Base-by-base conservation (phyloP, 352 stramenopile species). In the Plasmopara viticola region DNA sequence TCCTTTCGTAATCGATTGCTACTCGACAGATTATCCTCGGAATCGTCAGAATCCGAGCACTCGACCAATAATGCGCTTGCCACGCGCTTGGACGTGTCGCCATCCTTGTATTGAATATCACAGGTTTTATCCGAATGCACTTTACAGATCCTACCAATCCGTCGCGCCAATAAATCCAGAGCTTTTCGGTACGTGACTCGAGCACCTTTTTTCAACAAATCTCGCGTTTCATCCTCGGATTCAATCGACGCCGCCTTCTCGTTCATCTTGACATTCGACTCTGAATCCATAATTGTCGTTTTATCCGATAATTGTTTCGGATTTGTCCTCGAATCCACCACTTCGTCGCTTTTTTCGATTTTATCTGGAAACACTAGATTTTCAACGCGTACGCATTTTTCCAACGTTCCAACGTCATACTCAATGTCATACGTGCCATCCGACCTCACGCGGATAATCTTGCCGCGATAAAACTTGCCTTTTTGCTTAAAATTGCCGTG, bases 71-170 rank as follows among this genome's bases (percentile, higher is more conserved):
- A 28, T 10, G 53, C 58, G 33, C 47, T 8, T 0, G 52, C 44
- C 0, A 95, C 46, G 6, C 71, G 59, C 29, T 72, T 77, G 10
- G 49, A 41, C 0, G 39, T 59, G 4, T 89, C 75, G 0, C 76
- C 79, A 34, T 86, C 65, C 4, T 59, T 46, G 51, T 89, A 94
- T 45, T 66, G 44, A 1, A 94, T 25, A 34, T 90, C 81, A 29
- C 66, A 88, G 14, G 62, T 90, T 9, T 68, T 64, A 30, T 91
- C 67, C 0, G 62, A 64, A 48, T 82, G 77, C 0, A 81, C 46
- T 6, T 64, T 71, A 9, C 58, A 56, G 8, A 84, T 57, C 30
- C 39, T 48, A 6, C 66, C 64, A 50, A 71, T 42, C 0, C 68
- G 62, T n/a, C 60, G 52, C 4, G 61, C 56, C 39, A 67, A 74